These are phyloP conservation scores for Russula griseocarnosa DNA, from an alignment of 768 basidiomycete genomes.

Conservation along the genomic window DNA sequence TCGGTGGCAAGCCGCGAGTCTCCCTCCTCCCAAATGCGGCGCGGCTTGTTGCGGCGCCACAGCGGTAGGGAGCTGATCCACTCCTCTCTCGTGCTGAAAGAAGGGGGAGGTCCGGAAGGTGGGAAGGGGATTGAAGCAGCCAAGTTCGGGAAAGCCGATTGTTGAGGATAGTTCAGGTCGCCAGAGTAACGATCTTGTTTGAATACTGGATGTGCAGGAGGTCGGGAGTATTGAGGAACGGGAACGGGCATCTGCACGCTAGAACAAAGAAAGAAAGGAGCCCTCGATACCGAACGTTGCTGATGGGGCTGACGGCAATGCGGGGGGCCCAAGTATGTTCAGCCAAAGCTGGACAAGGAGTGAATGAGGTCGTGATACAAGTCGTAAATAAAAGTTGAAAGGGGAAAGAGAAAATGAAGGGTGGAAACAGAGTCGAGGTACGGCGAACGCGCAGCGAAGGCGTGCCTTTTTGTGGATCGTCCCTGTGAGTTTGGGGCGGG, in stretches of 20 bases:
- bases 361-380: constrained; percentile 59
- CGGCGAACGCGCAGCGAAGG: constrained; percentile 92
- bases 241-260: constrained; percentile 82
- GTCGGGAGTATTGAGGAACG: constrained; percentile 59
- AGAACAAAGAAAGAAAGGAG: constrained; percentile 35
- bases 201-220: constrained; percentile 59
- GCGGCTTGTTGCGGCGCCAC: constrained; percentile 66
- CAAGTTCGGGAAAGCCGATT: constrained; percentile 50
- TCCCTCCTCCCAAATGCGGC: constrained; percentile 59
- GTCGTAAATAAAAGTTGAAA: constrained; percentile 54
- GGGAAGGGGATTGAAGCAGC: constrained; percentile 57
- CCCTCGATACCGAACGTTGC: constrained; percentile 24
- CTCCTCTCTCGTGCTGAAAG: constrained; percentile 64
- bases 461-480: constrained; percentile 67
- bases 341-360: constrained; percentile 39
- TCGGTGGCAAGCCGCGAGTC: constrained; percentile 36
- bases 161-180: constrained; percentile 36
- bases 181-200: constrained; percentile 49
- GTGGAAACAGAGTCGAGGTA: constrained; percentile 30
- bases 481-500: constrained; percentile 21
- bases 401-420: constrained; percentile 31
- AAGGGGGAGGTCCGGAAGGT: constrained; percentile 58
- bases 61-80: constrained; percentile 69
- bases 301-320: constrained; percentile 35
- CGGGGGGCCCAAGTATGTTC: constrained; percentile 39